phyloP scores from a whole-genome alignment of 768 basidiomycete genomes.

The Leccinum variicolor region DNA sequence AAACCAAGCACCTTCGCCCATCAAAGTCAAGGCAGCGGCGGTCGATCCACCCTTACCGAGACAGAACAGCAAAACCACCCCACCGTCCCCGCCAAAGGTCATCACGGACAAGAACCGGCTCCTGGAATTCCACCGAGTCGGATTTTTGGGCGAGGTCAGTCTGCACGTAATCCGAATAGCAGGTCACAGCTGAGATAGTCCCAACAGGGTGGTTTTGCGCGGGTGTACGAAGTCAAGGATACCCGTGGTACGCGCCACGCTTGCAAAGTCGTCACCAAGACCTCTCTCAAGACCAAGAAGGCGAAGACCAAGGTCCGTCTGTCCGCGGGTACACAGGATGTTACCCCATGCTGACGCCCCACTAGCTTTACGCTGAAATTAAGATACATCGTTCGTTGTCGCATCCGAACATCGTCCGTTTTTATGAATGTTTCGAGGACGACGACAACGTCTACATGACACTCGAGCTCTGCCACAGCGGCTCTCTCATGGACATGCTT shows the following conservation, averaged over 20 bases:
- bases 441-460: slow-evolving; percentile 96
- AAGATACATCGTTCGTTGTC: slow-evolving; percentile 90
- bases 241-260: slow-evolving; percentile 60
- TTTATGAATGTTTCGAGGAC: slow-evolving; percentile 95
- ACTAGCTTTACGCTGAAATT: slow-evolving; percentile 95
- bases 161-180: neutral
- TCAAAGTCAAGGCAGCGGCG: slow-evolving; percentile 37
- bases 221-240: slow-evolving; percentile 94
- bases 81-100: slow-evolving; percentile 75
- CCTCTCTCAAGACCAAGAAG: slow-evolving; percentile 90
- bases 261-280: slow-evolving; percentile 94
- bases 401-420: slow-evolving; percentile 91
- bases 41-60: slow-evolving; percentile 68
- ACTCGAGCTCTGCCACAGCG: slow-evolving; percentile 87
- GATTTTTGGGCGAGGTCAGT: slow-evolving; percentile 83
- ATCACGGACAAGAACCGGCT: slow-evolving; percentile 62
- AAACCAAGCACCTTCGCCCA: slow-evolving; percentile 32
- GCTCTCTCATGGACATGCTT: slow-evolving; percentile 89
- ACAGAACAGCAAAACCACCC: slow-evolving; percentile 79
- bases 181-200: neutral
- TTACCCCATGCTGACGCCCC: neutral
- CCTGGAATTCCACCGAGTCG: slow-evolving; percentile 64
- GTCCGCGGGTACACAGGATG: neutral
- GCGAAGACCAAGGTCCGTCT: slow-evolving; percentile 85
- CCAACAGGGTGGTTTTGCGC: slow-evolving; percentile 83